Evolutionary conservation across 805 yeast species (phyloP), one percentile per base, ranked within the genome.

Genomic region (Blastobotrys mokoenaii): DNA sequence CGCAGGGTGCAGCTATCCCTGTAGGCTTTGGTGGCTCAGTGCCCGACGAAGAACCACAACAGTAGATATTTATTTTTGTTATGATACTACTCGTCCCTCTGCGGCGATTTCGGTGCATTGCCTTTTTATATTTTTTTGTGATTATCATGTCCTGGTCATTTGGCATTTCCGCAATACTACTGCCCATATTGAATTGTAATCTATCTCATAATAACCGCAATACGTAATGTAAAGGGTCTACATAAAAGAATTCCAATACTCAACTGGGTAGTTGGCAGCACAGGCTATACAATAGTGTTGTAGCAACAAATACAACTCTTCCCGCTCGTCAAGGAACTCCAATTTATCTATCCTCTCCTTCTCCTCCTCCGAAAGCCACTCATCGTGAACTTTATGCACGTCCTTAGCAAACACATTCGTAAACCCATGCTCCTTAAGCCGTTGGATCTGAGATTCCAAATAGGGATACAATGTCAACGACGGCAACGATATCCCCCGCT

Each of bases 321-420:
- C 94, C 3, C 81, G 60, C 59, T 84, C 94, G 60, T 84, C 94
- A 16, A 84, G 67, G 51, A 82, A 64, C 59, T 84, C 93, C 33
- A 84, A 66, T 17, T 63, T 51, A 45, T 70, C 67, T 1, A 83
- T 71, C 27, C 83, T 56, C 7, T 51, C 55, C 17, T 62, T 54
- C 29, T 76, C 83, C 1, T 55, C 58, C 0, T 33, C 41, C 8
- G 50, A 50, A 2, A 78, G 60, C 84, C 85, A 79, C 25, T 57
- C 43, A 50, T 51, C 58, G 43, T 61, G 59, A 11, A 67, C 55
- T 45, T 45, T 61, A 45, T 72, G 67, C 55, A 82, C 63, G 51
- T 76, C 77, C 0, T 77, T 73, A 3, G 74, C 63, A 31, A 14
- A 32, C 9, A 54, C 48, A 2, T 51, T 41, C 5, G 37, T 39